Evolutionary conservation across 2,329 filamentous ascomycete genomes (phyloP).

Genomic region (Chrysoporthe deuterocubensis): DNA sequence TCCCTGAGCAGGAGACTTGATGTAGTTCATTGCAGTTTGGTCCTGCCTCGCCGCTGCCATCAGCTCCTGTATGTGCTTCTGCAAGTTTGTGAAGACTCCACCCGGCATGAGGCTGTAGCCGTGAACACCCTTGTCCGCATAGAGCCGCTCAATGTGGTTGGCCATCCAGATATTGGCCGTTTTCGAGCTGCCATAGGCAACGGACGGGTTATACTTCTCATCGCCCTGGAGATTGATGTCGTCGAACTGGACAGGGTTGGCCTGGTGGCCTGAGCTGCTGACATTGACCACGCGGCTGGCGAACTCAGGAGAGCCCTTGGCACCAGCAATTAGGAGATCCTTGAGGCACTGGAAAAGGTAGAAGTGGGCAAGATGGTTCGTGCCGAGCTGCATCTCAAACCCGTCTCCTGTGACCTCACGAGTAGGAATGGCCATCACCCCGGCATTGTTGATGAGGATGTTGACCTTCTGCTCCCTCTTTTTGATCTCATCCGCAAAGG

Average conservation of each 20-base stretch:
- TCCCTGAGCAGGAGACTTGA: slow-evolving; percentile 45
- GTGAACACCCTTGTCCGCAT: slow-evolving; percentile 45
- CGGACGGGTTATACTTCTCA: slow-evolving; percentile 38
- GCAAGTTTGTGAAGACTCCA: slow-evolving; percentile 41
- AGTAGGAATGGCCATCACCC: slow-evolving; percentile 45
- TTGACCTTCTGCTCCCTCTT: slow-evolving; percentile 32
- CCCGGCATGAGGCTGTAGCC: slow-evolving; percentile 50
- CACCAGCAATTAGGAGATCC: slow-evolving; percentile 44
- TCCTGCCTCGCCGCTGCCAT: slow-evolving; percentile 26
- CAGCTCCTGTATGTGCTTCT: slow-evolving; percentile 33
- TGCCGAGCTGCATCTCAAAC: slow-evolving; percentile 55
- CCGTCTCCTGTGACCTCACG: slow-evolving; percentile 46
- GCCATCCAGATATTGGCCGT: slow-evolving; percentile 52
- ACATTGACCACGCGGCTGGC: slow-evolving; percentile 50
- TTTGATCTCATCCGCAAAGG: slow-evolving; percentile 38
- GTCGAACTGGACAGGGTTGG: slow-evolving; percentile 39
- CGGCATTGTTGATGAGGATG: slow-evolving; percentile 48
- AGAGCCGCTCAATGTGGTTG: slow-evolving; percentile 50
- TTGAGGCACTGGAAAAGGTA: slow-evolving; percentile 55
- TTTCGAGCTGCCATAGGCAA: slow-evolving; percentile 49
- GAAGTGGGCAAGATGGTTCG: slow-evolving; percentile 57
- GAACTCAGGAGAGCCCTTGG: slow-evolving; percentile 40
- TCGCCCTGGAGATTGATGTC: slow-evolving; percentile 44
- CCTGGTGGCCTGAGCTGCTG: slow-evolving; percentile 47
- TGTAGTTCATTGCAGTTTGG: slow-evolving; percentile 28